Percentiles rank a stretch among this genome's conserved stretches.
These are phyloP conservation scores for Metschnikowia anglica DNA, from an alignment of 805 yeast genomes.

Conservation along the genomic window DNA sequence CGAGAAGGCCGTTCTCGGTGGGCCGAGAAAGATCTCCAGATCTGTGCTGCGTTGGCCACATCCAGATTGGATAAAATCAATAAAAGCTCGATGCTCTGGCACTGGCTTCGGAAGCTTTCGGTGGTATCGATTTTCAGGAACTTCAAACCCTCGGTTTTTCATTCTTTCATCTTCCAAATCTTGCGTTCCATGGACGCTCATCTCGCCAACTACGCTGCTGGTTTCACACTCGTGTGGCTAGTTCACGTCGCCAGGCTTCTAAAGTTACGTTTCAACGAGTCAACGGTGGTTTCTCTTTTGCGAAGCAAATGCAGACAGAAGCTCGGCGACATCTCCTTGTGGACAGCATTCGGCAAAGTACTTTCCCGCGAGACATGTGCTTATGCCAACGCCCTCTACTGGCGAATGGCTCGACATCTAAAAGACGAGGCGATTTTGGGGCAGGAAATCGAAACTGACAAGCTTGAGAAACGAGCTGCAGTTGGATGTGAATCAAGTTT, in stretches of 20 bases:
- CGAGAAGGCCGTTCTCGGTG: background rate
- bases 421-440: background rate
- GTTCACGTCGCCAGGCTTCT: conserved; percentile 8
- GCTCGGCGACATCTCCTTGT: conserved; percentile 22
- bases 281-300: conserved; percentile 2
- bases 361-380: background rate
- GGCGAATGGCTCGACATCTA: background rate
- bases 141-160: background rate
- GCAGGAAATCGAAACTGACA: no score
- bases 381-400: conserved; percentile 1
- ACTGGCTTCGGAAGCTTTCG: conserved; percentile 23
- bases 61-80: conserved; percentile 36
- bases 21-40: conserved; percentile 7
- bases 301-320: conserved; percentile 13
- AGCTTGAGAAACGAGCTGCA: no score
- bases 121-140: conserved; percentile 14
- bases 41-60: conserved; percentile 33
- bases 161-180: conserved; percentile 17
- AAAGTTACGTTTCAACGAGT: conserved; percentile 15
- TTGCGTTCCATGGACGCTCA: conserved; percentile 35
- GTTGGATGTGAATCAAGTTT: no score
- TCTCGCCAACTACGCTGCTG: conserved; percentile 41
- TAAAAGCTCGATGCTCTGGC: conserved; percentile 42
- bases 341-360: conserved; percentile 17
- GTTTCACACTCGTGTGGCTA: conserved; percentile 34